Evolutionary conservation across 768 basidiomycete genomes (phyloP).

Genomic region (Tylopilus cervinicoccineus): DNA sequence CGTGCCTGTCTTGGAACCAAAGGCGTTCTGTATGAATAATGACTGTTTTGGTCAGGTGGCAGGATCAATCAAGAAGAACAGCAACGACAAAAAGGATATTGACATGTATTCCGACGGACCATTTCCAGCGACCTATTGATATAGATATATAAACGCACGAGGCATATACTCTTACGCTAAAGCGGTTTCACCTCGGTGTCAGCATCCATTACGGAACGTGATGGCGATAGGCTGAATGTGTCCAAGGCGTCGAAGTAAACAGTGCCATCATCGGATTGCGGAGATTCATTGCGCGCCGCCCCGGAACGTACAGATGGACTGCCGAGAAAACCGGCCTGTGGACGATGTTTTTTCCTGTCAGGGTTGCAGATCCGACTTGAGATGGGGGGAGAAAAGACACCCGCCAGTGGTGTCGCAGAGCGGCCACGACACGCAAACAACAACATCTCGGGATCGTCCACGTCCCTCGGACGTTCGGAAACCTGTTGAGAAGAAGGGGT

Average conservation of each 20-base stretch:
- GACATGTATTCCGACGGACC: conserved; percentile 9
- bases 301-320: conserved; percentile 1
- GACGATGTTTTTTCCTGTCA: conserved; percentile 8
- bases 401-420: background rate
- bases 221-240: conserved; percentile 4
- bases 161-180: background rate
- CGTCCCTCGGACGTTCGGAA: background rate
- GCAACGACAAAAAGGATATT: conserved; percentile 12
- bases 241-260: conserved; percentile 27
- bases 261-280: conserved; percentile 13
- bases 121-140: conserved; percentile 8
- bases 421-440: background rate
- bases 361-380: background rate
- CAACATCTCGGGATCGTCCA: background rate
- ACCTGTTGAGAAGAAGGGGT: conserved; percentile 2
- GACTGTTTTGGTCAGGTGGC: conserved; percentile 7
- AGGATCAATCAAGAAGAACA: conserved; percentile 8
- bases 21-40: conserved; percentile 4
- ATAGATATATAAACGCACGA: conserved; percentile 1
- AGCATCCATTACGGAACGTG: conserved; percentile 1
- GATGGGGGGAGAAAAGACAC: background rate
- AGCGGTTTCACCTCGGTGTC: conserved; percentile 11
- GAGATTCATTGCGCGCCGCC: background rate
- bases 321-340: conserved; percentile 6
- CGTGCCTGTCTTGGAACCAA: conserved; percentile 10